These are phyloP conservation scores for Stagonosporopsis tanaceti DNA, from an alignment of 2,329 filamentous ascomycete species.

Conservation along the genomic window DNA sequence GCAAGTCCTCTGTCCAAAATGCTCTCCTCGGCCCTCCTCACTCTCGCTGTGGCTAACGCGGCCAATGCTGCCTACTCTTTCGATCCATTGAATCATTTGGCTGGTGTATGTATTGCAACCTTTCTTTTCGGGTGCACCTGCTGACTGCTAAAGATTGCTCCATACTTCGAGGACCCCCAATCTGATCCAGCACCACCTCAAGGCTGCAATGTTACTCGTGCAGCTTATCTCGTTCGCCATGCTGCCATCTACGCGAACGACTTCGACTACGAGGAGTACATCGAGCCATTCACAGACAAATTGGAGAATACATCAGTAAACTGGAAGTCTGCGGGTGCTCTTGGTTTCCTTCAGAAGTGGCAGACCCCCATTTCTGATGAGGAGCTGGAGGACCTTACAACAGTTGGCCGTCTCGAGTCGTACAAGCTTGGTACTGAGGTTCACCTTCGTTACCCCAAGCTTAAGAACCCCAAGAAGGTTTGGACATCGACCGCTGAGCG, in stretches of 20 bases:
- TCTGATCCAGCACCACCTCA: conserved; percentile 58
- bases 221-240: conserved; percentile 60
- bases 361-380: conserved; percentile 63
- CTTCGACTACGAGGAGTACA: conserved; percentile 61
- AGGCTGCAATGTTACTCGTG: conserved; percentile 60
- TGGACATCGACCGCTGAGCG: conserved; percentile 71
- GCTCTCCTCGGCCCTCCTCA: conserved; percentile 30
- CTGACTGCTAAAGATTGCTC: conserved; percentile 47
- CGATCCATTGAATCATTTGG: conserved; percentile 58
- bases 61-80: conserved; percentile 51
- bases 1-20: conserved; percentile 16
- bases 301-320: conserved; percentile 66
- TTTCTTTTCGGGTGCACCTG: not conserved
- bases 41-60: conserved; percentile 38
- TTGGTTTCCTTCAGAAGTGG: conserved; percentile 67
- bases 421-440: conserved; percentile 66
- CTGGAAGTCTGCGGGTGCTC: conserved; percentile 63
- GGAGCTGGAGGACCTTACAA: conserved; percentile 67
- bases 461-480: conserved; percentile 62
- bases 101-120: conserved; percentile 40
- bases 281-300: conserved; percentile 63
- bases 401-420: conserved; percentile 68
- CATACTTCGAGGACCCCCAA: conserved; percentile 60
- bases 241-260: conserved; percentile 62
- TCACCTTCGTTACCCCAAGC: conserved; percentile 64